Evolutionary conservation across 1,139 yeast genomes (phyloP).

Genomic region (Kodamaea suecica): DNA sequence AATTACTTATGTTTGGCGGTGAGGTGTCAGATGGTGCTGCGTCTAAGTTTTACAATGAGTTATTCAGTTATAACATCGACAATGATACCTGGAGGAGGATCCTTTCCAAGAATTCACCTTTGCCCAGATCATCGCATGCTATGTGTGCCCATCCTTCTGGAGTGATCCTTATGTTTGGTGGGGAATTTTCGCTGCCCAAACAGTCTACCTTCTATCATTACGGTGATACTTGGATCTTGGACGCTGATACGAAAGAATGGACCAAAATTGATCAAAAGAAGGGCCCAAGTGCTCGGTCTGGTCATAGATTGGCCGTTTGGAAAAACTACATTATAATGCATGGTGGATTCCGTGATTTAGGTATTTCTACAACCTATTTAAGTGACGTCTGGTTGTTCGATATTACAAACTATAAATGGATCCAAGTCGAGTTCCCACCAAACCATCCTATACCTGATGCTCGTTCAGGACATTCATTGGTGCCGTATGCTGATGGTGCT

Average conservation of each 20-base stretch:
- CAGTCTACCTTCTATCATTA: conserved; percentile 95
- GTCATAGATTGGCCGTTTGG: conserved; percentile 90
- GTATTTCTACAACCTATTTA: conserved; percentile 76
- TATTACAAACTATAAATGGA: conserved; percentile 86
- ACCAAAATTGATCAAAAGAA: conserved; percentile 72
- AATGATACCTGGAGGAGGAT: conserved; percentile 79
- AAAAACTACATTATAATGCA: conserved; percentile 79
- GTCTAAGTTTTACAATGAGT: conserved; percentile 76
- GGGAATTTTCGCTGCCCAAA: conserved; percentile 95
- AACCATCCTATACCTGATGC: conserved; percentile 84
- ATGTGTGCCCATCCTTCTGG: conserved; percentile 95
- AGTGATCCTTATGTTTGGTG: conserved; percentile 81
- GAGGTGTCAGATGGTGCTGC: conserved; percentile 56
- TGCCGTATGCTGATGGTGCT: conserved; percentile 83
- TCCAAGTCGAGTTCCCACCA: conserved; percentile 80
- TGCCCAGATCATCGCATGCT: conserved; percentile 91
- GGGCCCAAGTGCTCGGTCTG: conserved; percentile 86
- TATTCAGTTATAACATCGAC: conserved; percentile 70
- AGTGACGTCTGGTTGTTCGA: conserved; percentile 93
- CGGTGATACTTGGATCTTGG: conserved; percentile 94
- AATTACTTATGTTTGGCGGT: conserved; percentile 86
- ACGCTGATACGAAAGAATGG: conserved; percentile 85
- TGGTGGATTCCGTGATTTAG: conserved; percentile 94
- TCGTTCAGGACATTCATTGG: conserved; percentile 86
- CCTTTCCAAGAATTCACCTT: conserved; percentile 81